phyloP scores from a whole-genome alignment of 2,329 filamentous ascomycete genomes.

The Tolypocladium ophioglossoides region DNA sequence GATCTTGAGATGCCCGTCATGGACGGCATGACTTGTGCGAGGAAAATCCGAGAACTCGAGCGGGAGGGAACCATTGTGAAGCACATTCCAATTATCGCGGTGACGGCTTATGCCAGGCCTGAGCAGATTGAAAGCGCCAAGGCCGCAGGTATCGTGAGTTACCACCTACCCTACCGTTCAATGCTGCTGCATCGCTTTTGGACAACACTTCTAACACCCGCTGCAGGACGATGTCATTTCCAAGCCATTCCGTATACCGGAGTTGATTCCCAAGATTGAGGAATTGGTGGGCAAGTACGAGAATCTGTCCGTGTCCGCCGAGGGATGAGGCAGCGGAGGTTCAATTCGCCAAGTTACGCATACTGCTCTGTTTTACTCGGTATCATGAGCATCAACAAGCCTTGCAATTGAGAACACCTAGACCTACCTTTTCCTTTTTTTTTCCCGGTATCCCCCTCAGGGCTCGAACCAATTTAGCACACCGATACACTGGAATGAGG shows the following conservation, averaged over 20 bases:
- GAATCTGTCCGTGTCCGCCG: constrained; percentile 15
- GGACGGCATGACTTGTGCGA: constrained; percentile 67
- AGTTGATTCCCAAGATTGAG: constrained; percentile 57
- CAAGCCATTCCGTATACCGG: constrained; percentile 70
- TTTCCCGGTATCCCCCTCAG: background rate
- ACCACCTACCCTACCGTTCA: background rate
- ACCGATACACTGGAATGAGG: background rate
- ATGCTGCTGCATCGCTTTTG: background rate
- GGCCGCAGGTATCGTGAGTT: constrained; percentile 59
- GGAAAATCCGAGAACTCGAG: constrained; percentile 59
- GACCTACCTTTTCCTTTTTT: background rate
- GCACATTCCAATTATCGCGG: constrained; percentile 71
- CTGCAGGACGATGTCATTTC: constrained; percentile 61
- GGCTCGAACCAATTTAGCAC: background rate
- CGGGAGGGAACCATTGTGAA: constrained; percentile 45
- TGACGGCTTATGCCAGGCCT: constrained; percentile 68
- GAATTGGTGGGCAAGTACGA: constrained; percentile 37
- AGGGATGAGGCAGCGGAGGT: constrained; percentile 1
- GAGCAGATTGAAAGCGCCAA: constrained; percentile 65
- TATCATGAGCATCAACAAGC: background rate
- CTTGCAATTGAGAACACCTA: background rate
- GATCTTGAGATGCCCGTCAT: constrained; percentile 78
- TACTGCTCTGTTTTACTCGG: background rate
- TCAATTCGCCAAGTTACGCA: background rate
- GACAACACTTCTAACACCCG: background rate